Conservation (phyloP, 1,139 yeast species). For the Pichia sp. region DNA sequence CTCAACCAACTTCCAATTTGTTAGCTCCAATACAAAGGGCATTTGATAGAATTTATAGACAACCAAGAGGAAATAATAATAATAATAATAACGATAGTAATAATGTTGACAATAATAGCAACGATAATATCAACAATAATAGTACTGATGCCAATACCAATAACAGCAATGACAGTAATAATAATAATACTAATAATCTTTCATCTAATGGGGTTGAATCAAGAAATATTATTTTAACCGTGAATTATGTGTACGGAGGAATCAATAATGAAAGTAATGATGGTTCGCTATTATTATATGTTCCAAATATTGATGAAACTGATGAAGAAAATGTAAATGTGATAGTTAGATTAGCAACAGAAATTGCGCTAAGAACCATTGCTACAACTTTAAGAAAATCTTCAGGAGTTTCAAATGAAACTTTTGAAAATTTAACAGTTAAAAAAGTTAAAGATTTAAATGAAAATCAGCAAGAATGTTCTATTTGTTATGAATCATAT, state of each 20-base stretch:
- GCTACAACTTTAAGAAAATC: slow-evolving; percentile 39
- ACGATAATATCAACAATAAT: background rate
- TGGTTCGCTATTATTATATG: slow-evolving; percentile 53
- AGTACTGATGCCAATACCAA: background rate
- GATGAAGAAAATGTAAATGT: slow-evolving; percentile 50
- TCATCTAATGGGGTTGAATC: slow-evolving; percentile 19
- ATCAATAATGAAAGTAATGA: slow-evolving; percentile 13
- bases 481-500: slow-evolving; percentile 65
- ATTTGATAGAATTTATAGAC: slow-evolving; percentile 15
- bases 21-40: slow-evolving; percentile 24
- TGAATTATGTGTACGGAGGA: slow-evolving; percentile 33
- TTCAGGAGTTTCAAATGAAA: slow-evolving; percentile 45
- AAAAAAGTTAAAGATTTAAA: slow-evolving; percentile 30
- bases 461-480: slow-evolving; percentile 39
- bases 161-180: background rate
- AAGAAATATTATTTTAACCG: slow-evolving; percentile 34
- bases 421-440: slow-evolving; percentile 41
- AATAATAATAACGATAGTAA: background rate
- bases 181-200: background rate
- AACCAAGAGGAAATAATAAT: background rate
- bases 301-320: slow-evolving; percentile 56
- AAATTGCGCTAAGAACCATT: slow-evolving; percentile 60
- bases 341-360: slow-evolving; percentile 60
- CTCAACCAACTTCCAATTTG: slow-evolving; percentile 20
- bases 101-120: background rate